These are phyloP conservation scores for Tuber indicum DNA, from an alignment of 495 filamentous ascomycete species.

Conservation along the genomic window DNA sequence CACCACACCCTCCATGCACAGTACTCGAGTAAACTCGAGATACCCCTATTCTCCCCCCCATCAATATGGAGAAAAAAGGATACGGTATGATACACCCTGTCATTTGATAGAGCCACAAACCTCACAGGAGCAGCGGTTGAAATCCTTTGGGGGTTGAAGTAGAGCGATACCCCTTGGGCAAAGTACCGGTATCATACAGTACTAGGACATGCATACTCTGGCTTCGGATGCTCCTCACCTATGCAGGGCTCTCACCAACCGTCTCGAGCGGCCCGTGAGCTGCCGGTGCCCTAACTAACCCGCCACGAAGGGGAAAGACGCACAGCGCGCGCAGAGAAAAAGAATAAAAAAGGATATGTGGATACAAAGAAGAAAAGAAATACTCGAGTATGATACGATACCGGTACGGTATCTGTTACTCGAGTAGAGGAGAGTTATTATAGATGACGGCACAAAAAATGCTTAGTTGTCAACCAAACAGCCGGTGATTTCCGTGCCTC, in stretches of 20 bases:
- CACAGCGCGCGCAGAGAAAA: neutral
- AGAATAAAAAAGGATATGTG: neutral
- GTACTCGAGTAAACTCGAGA: neutral
- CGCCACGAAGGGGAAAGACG: neutral
- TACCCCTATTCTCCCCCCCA: neutral
- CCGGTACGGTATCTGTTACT: neutral
- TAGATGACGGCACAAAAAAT: neutral
- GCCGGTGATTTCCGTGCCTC: neutral
- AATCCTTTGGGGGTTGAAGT: neutral
- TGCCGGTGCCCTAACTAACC: neutral
- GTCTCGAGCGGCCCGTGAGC: neutral
- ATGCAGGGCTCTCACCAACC: neutral
- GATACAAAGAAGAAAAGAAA: neutral
- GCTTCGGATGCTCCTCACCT: neutral
- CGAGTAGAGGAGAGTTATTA: too few relatives aligned
- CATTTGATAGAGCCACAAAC: neutral
- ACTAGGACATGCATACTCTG: too few relatives aligned
- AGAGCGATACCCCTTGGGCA: neutral
- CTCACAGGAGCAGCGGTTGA: neutral
- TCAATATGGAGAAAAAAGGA: neutral
- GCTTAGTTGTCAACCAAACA: neutral
- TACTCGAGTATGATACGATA: too few relatives aligned
- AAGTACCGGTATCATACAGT: neutral
- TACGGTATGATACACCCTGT: neutral
- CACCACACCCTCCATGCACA: neutral